Base-by-base conservation (phyloP, 257 asterid species). In the Nicotiana noctiflora region DNA sequence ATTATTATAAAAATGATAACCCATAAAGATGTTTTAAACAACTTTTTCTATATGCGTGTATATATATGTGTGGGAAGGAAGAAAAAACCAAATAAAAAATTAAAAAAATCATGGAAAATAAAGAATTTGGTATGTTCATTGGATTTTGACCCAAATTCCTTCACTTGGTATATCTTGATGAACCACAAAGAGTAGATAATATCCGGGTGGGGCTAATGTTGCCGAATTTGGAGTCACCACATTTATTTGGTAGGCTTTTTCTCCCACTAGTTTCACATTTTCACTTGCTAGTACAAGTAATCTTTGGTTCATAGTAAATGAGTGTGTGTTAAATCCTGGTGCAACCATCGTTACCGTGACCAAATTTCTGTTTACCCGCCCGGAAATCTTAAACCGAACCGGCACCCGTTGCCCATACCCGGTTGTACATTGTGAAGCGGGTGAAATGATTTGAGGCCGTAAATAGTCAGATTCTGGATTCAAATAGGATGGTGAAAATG, bases 291-390 rank as follows among this genome's bases (percentile, higher is more conserved):
- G 85, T 3, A 79, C 64, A 27, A 85, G 72, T 40, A 82, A 25
- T 29, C 88, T 79, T 64, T 85, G 88, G 2, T 85, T 85, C 84
- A 63, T 65, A 1, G 87, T 74, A 74, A 84, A 84, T 64, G 87
- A 78, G 63, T 84, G 87, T 37, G 87, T 84, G 25, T 72, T 75
- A 79, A 82, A 82, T 56, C 85, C 34, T 4, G 84, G 86, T n/a
- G 84, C 84, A 76, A 81, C 76, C 80, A 84, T 66, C 12, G 85
- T 82, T 1, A 84, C 80, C 51, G 17, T 74, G 66, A 84, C 79
- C 49, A 51, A 72, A 25, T 82, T 65, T 55, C 6, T 67, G 17
- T 63, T 75, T 2, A 72, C 25, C 21, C 14, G 0, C 5, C 83
- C 81, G 4, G 61, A 11, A 9, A 53, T 75, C 15, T 46, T 29